Evolutionary conservation across 345 rosid species (phyloP).

Genomic region (Balakata baccata): DNA sequence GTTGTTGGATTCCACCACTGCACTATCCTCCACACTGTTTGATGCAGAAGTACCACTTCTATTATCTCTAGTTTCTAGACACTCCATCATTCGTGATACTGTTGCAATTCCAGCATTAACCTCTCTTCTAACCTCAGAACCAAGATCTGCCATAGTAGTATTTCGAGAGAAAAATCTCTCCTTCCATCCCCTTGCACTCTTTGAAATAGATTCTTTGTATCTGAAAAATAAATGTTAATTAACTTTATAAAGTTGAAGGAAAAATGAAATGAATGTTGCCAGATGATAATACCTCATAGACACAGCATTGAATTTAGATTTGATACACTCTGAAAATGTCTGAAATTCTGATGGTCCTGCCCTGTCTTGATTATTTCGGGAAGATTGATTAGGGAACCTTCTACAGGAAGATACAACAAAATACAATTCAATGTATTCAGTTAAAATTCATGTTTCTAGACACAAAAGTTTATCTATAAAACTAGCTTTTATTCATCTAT

Average conservation of each 20-base stretch:
- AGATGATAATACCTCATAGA: constrained; percentile 55
- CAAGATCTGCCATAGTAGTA: constrained; percentile 58
- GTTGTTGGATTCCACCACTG: constrained; percentile 40
- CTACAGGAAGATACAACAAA: constrained; percentile 25
- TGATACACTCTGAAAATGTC: constrained; percentile 79
- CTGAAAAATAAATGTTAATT: constrained; percentile 29
- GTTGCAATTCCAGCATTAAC: constrained; percentile 81
- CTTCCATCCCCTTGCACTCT: constrained; percentile 90
- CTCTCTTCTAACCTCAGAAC: constrained; percentile 84
- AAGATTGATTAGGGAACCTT: constrained; percentile 51
- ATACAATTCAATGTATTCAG: constrained; percentile 9
- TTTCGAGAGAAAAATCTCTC: constrained; percentile 85
- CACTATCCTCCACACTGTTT: constrained; percentile 36
- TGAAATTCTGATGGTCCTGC: constrained; percentile 88
- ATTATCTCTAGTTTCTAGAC: constrained; percentile 38
- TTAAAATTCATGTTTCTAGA: constrained; percentile 3
- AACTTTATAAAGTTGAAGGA: neutral
- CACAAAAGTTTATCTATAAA: no score
- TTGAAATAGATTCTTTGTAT: constrained; percentile 90
- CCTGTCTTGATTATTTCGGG: constrained; percentile 63
- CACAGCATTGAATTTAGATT: constrained; percentile 67
- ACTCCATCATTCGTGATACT: constrained; percentile 85
- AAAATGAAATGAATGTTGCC: no score
- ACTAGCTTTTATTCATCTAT: constrained; percentile 5
- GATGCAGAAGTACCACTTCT: constrained; percentile 27